Conservation (phyloP, 306 rosid genomes). For the Morella rubra region DNA sequence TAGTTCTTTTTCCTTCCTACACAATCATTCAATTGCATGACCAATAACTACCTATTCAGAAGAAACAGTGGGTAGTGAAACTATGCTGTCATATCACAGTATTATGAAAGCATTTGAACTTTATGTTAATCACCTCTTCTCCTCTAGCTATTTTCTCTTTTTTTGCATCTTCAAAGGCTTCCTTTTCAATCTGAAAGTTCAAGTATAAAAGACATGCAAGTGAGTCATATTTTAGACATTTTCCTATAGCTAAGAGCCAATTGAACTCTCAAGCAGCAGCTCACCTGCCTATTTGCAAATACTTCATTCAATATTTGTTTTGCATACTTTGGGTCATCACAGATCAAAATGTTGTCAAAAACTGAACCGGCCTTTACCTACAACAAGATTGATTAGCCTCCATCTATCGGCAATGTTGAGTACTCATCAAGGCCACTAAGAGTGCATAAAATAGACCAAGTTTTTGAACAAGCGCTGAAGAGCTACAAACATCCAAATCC, state of each 20-base stretch:
- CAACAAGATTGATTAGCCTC: constrained; percentile 17
- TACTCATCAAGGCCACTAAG: not conserved
- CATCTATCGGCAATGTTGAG: constrained; percentile 21
- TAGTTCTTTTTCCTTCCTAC: constrained; percentile 64
- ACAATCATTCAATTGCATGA: constrained; percentile 33
- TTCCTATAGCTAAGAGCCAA: constrained; percentile 17
- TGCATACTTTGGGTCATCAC: constrained; percentile 90
- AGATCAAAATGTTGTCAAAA: constrained; percentile 84
- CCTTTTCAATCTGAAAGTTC: constrained; percentile 63
- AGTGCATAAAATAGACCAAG: no score
- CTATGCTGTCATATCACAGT: constrained; percentile 18
- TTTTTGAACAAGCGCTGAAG: no score
- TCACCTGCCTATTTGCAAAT: constrained; percentile 73
- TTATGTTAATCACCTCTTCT: constrained; percentile 55
- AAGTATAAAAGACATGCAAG: constrained; percentile 19
- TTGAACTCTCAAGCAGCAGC: constrained; percentile 25
- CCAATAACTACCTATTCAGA: constrained; percentile 3
- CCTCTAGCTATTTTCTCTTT: constrained; percentile 76
- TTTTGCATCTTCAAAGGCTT: constrained; percentile 93
- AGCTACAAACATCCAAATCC: no score
- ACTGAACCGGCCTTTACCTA: constrained; percentile 97
- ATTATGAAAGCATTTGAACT: constrained; percentile 20
- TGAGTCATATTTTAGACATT: no score
- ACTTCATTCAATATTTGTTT: constrained; percentile 73
- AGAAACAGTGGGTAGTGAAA: constrained; percentile 10